Evolutionary conservation across 1,284 basidiomycete genomes (phyloP).

Genomic region (Coniferiporia sulphurascens): DNA sequence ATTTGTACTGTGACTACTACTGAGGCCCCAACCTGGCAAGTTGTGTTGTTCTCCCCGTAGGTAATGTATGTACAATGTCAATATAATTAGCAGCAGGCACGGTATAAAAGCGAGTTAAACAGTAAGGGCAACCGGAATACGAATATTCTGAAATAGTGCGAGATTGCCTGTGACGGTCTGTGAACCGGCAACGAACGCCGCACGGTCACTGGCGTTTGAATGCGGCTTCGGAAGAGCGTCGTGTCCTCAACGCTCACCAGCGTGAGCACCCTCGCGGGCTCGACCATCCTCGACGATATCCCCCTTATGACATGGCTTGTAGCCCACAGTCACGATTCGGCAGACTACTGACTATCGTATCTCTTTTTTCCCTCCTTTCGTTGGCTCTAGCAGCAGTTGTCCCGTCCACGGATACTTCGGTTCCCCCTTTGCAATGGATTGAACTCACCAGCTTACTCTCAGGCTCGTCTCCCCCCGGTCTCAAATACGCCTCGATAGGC

Average conservation of each 20-base stretch:
- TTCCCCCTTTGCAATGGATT: slow-evolving; percentile 63
- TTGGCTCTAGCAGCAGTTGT: background rate
- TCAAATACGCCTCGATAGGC: slow-evolving; percentile 70
- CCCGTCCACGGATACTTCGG: slow-evolving; percentile 34
- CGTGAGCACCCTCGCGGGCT: background rate
- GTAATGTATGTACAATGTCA: too few species aligned
- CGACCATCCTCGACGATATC: slow-evolving; percentile 2
- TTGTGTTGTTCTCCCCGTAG: too few species aligned
- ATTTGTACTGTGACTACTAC: too few species aligned
- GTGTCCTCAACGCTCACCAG: background rate
- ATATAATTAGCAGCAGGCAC: too few species aligned
- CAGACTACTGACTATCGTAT: slow-evolving; percentile 27
- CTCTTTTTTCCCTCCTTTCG: slow-evolving; percentile 27
- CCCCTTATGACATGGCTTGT: background rate
- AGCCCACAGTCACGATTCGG: background rate
- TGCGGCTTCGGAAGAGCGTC: background rate
- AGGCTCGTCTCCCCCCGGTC: slow-evolving; percentile 53
- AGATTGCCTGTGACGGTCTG: too few species aligned
- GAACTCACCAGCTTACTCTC: slow-evolving; percentile 53
- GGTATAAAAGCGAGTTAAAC: too few species aligned
- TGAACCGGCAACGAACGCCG: too few species aligned
- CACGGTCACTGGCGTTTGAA: background rate
- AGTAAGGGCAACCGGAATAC: too few species aligned
- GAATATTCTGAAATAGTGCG: too few species aligned
- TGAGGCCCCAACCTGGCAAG: too few species aligned